These are phyloP conservation scores for Strobilomyces confusus DNA, from an alignment of 768 basidiomycete species.

Conservation along the genomic window DNA sequence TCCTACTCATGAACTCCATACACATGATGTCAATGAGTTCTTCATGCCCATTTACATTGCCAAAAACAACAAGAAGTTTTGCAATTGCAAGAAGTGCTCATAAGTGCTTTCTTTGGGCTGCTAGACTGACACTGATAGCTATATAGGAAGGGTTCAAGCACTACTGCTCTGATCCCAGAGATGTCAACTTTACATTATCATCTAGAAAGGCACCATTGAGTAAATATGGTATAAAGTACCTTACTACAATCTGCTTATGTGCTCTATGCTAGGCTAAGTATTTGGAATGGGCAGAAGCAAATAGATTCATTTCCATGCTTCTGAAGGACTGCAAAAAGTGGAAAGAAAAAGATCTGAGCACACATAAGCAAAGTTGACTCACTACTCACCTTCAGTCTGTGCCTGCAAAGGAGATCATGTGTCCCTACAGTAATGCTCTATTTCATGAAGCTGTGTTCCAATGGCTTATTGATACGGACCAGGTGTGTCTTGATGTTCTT, in stretches of 20 bases:
- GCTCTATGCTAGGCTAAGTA: neutral
- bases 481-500: neutral
- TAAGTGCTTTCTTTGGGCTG: neutral
- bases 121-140: no score
- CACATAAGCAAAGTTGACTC: neutral
- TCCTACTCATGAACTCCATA: neutral
- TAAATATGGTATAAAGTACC: neutral
- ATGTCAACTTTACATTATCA: no score
- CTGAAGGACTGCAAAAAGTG: neutral
- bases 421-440: neutral
- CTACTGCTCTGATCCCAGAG: no score
- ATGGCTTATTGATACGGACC: neutral
- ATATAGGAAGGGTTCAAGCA: neutral
- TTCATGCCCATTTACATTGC: neutral
- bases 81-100: neutral
- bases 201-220: no score
- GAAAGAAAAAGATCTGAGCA: neutral
- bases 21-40: neutral
- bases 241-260: neutral
- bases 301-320: neutral
- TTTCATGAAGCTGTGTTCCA: neutral
- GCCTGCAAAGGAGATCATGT: neutral
- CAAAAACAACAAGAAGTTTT: neutral
- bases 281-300: neutral
- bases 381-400: neutral